phyloP scores from a whole-genome alignment of 441 rosid species.

The Corymbia calophylla region DNA sequence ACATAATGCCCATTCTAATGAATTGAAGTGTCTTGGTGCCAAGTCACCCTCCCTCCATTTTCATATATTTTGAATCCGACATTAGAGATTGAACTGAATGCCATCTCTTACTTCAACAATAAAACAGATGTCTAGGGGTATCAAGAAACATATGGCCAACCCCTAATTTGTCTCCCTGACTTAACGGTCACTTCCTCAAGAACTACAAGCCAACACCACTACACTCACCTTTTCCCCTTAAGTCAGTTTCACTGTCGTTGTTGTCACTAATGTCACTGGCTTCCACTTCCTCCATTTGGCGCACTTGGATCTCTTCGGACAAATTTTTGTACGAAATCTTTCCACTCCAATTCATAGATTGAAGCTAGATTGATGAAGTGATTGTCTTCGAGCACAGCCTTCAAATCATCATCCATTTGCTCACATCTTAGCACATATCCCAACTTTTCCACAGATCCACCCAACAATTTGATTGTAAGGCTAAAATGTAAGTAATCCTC shows the following conservation, averaged over 20 bases:
- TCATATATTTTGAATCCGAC: accelerated
- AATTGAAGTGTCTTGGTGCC: background rate
- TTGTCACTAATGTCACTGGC: no score
- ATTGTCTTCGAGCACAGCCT: background rate
- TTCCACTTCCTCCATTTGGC: accelerated
- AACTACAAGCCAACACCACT: background rate
- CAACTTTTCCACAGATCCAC: background rate
- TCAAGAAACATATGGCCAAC: no score
- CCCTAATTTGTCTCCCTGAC: background rate
- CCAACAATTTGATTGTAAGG: background rate
- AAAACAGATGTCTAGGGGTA: background rate
- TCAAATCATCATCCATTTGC: background rate
- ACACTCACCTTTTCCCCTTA: background rate
- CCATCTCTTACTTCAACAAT: no score
- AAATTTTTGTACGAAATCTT: background rate
- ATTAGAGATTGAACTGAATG: background rate
- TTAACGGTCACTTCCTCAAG: accelerated
- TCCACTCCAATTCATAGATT: accelerated
- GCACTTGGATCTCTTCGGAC: background rate
- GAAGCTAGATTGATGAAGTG: background rate
- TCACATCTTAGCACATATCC: background rate
- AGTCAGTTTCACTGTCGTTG: no score
- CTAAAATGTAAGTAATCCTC: background rate
- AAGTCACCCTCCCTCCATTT: background rate
- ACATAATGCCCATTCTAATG: accelerated